phyloP scores from a whole-genome alignment of 306 rosid genomes.

The Malus fusca region DNA sequence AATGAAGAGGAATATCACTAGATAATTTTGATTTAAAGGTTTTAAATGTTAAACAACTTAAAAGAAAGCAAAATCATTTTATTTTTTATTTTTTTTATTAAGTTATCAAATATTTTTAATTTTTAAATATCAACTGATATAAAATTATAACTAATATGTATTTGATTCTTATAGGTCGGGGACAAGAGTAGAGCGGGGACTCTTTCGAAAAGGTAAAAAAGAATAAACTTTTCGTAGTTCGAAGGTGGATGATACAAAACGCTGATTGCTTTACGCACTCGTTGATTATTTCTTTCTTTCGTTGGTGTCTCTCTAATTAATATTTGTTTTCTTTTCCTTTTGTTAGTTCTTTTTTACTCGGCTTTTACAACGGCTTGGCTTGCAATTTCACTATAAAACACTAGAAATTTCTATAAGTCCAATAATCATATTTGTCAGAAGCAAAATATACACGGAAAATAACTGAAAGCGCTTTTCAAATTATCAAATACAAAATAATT shows the following conservation, averaged over 20 bases:
- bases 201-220: background rate
- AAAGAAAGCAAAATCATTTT: too few species aligned
- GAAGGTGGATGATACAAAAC: background rate
- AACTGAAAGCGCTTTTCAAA: too few species aligned
- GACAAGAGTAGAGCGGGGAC: too few species aligned
- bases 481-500: background rate
- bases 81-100: too few species aligned
- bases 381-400: background rate
- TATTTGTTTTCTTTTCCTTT: background rate
- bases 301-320: background rate
- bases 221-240: background rate
- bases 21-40: too few species aligned
- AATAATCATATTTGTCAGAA: too few species aligned
- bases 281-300: background rate
- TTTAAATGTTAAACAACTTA: too few species aligned
- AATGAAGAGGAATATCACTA: rapidly evolving
- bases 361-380: background rate
- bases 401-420: background rate
- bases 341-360: background rate
- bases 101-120: too few species aligned
- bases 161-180: too few species aligned
- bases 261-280: background rate
- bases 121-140: too few species aligned
- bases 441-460: too few species aligned
- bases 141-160: too few species aligned